Percentiles rank a stretch among this genome's conserved stretches.
Conservation (phyloP, 768 basidiomycete genomes). For the Suillus subalutaceus region DNA sequence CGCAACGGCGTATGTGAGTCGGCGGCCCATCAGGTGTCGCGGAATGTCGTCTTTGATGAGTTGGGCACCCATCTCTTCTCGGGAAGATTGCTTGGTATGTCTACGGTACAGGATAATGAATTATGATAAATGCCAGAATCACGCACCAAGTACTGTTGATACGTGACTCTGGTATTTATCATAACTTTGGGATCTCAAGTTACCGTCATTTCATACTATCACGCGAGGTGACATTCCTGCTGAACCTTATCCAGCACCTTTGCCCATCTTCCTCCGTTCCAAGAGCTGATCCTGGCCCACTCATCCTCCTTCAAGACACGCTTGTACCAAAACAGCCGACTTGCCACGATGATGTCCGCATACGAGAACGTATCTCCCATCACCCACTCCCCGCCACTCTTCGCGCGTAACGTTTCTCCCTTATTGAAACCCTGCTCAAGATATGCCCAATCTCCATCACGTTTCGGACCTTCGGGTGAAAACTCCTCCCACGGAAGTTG, state of each 20-base stretch:
- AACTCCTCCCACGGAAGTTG: slow-evolving; percentile 23
- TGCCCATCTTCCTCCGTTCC: slow-evolving; percentile 11
- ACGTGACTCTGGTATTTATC: no score
- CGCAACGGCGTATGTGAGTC: no score
- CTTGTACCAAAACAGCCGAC: slow-evolving; percentile 10
- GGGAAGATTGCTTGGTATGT: no score
- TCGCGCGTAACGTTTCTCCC: background rate
- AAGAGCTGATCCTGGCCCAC: slow-evolving; percentile 3
- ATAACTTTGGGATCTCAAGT: no score
- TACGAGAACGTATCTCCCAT: slow-evolving; percentile 15
- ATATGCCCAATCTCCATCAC: slow-evolving; percentile 39
- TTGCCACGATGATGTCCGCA: slow-evolving; percentile 11
- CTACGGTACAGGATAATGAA: no score
- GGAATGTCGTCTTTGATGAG: no score
- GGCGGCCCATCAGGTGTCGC: no score
- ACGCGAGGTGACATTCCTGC: slow-evolving; percentile 3
- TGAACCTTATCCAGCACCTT: slow-evolving; percentile 4
- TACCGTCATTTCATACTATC: no score
- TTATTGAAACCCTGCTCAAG: slow-evolving; percentile 36
- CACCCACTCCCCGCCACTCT: slow-evolving; percentile 6
- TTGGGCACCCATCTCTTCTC: no score
- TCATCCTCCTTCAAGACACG: slow-evolving; percentile 9
- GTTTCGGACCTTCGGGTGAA: slow-evolving; percentile 31
- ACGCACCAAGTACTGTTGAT: no score
- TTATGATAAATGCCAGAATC: no score